Percentiles rank a stretch among this genome's conserved stretches.
These are phyloP conservation scores for Erysiphe pulchra DNA, from an alignment of 2,329 filamentous ascomycete species.

Conservation along the genomic window DNA sequence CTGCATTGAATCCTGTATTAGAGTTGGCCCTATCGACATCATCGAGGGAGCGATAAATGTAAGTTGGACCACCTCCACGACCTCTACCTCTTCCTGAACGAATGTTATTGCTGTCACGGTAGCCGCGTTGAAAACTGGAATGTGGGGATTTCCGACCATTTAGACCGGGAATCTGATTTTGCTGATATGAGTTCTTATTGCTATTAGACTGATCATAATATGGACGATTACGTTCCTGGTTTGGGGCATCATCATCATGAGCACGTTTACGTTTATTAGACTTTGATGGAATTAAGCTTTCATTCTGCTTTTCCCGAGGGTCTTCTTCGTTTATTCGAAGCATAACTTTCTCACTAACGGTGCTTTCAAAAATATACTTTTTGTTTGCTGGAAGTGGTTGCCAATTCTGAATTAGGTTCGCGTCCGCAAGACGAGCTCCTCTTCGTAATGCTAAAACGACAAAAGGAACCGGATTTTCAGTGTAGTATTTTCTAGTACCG, in stretches of 20 bases:
- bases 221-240: constrained; percentile 8
- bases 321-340: constrained; percentile 56
- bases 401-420: constrained; percentile 63
- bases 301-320: constrained; percentile 32
- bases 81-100: constrained; percentile 18
- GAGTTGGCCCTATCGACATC: constrained; percentile 23
- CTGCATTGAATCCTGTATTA: background rate
- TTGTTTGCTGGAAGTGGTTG: constrained; percentile 45
- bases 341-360: constrained; percentile 66
- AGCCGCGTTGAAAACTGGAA: constrained; percentile 17
- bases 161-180: constrained; percentile 11
- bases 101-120: constrained; percentile 14
- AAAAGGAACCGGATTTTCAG: constrained; percentile 51
- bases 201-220: constrained; percentile 13
- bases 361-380: constrained; percentile 53
- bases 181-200: constrained; percentile 13
- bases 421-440: constrained; percentile 53
- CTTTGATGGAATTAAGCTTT: constrained; percentile 34
- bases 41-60: constrained; percentile 40
- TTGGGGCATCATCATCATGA: constrained; percentile 23
- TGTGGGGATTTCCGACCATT: constrained; percentile 14
- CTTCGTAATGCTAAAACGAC: constrained; percentile 64
- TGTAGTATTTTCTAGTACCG: constrained; percentile 40
- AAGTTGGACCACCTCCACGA: constrained; percentile 16
- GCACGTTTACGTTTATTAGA: constrained; percentile 35